A percentile compares a stretch with the other conserved stretches of the same genome.
Evolutionary conservation across 139 green algal genomes (phyloP).

Genomic region (Chlorella sp.): DNA sequence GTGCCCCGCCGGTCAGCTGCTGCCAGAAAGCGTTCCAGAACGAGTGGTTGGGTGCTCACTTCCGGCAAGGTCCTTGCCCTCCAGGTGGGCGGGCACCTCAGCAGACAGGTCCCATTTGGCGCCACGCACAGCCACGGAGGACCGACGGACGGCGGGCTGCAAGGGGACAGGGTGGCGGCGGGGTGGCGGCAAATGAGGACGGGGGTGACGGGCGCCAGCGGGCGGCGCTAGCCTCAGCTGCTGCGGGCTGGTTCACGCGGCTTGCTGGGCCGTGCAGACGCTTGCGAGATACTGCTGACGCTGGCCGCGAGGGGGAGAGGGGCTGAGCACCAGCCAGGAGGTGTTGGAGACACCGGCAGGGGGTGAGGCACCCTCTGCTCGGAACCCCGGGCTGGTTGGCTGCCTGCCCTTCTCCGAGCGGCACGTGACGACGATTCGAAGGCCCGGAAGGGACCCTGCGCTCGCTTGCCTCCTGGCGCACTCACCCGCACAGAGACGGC

Average conservation of each 20-base stretch:
- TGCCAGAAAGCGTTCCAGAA: too few relatives aligned
- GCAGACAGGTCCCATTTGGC: conserved; percentile 24
- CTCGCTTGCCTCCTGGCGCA: background rate
- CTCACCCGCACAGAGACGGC: background rate
- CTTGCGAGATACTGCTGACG: too few relatives aligned
- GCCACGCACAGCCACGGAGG: conserved; percentile 31
- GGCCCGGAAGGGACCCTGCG: background rate
- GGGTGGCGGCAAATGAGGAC: background rate
- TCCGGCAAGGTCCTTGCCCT: conserved; percentile 33
- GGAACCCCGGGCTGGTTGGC: background rate
- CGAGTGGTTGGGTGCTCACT: background rate
- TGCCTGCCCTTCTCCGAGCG: background rate
- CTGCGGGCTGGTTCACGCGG: too few relatives aligned
- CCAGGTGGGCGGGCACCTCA: conserved; percentile 40
- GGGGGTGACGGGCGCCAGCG: background rate
- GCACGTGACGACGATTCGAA: background rate
- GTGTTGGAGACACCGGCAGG: too few relatives aligned
- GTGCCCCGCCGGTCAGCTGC: too few relatives aligned
- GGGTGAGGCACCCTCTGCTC: background rate
- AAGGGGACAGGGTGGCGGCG: background rate
- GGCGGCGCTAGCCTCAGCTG: too few relatives aligned
- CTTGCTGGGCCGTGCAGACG: too few relatives aligned
- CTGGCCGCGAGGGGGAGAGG: too few relatives aligned
- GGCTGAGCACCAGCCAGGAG: too few relatives aligned
- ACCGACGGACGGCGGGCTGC: conserved; percentile 37